phyloP scores from a whole-genome alignment of 192 early-diverging fungal genomes.

The Gigaspora rosea region DNA sequence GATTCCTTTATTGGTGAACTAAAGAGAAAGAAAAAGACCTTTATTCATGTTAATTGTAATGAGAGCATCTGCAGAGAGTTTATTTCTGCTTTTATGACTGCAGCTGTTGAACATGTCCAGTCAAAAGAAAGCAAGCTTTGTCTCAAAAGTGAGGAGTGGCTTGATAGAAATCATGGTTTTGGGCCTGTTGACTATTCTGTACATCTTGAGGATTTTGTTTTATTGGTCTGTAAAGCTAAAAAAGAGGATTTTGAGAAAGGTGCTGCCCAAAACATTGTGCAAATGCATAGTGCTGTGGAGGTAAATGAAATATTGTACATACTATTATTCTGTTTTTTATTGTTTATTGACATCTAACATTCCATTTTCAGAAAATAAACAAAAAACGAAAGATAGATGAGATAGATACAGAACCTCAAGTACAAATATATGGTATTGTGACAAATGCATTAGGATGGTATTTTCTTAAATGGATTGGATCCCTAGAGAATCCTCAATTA shows the following conservation, averaged over 20 bases:
- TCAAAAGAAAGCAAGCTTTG: not conserved
- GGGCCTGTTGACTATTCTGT: conserved; percentile 15
- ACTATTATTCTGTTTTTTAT: too few relatives aligned
- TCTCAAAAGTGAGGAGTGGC: not conserved
- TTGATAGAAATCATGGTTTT: conserved; percentile 9
- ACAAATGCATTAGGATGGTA: too few relatives aligned
- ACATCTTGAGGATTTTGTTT: not conserved
- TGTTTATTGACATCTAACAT: too few relatives aligned
- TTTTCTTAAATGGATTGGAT: too few relatives aligned
- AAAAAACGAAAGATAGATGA: too few relatives aligned
- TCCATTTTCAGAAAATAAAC: too few relatives aligned
- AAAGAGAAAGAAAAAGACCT: not conserved
- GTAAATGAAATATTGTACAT: not conserved
- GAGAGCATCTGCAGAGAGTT: conserved; percentile 12
- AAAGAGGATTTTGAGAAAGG: conserved; percentile 16
- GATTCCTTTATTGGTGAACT: not conserved
- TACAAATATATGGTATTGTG: too few relatives aligned
- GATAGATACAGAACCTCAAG: too few relatives aligned
- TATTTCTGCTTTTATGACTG: conserved; percentile 12
- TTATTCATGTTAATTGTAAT: not conserved
- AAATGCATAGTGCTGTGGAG: conserved; percentile 6
- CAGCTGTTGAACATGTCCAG: conserved; percentile 17
- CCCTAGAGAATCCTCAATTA: too few relatives aligned
- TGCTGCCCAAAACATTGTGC: not conserved
- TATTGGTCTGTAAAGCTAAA: not conserved